phyloP scores from a whole-genome alignment of 1,284 basidiomycete species.

The Microbotryum violaceum region DNA sequence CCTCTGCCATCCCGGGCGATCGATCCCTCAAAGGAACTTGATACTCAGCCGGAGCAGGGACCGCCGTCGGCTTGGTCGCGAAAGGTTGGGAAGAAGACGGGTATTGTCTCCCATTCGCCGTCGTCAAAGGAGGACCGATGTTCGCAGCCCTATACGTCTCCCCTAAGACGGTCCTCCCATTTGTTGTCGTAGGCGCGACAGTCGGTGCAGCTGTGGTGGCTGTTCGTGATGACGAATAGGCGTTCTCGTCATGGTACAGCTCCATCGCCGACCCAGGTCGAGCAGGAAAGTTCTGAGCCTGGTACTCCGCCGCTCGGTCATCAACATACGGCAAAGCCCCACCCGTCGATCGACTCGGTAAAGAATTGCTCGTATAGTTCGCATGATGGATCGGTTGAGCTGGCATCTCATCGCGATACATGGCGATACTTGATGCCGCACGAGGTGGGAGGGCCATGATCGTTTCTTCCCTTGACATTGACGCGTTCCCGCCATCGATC shows the following conservation, averaged over 20 bases:
- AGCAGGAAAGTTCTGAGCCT: not conserved
- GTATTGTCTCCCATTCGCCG: constrained; percentile 5
- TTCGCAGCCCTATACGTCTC: constrained; percentile 13
- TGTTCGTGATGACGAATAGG: constrained; percentile 5
- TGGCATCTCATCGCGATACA: constrained; percentile 13
- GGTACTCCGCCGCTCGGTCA: not conserved
- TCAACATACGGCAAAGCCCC: not conserved
- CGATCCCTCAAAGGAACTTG: constrained; percentile 23
- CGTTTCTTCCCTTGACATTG: not conserved
- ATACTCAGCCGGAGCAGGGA: constrained; percentile 5
- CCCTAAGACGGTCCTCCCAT: constrained; percentile 10
- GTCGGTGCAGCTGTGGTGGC: not conserved
- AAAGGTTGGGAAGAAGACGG: too few relatives aligned
- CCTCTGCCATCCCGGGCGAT: constrained; percentile 25
- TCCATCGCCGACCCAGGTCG: not conserved
- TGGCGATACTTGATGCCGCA: constrained; percentile 8
- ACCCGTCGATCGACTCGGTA: too few relatives aligned
- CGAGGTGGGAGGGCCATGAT: not conserved
- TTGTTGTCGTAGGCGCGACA: not conserved
- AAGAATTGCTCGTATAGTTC: too few relatives aligned
- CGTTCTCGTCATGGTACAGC: constrained; percentile 23
- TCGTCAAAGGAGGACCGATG: constrained; percentile 8
- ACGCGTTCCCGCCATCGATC: not conserved
- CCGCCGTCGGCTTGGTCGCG: not conserved
- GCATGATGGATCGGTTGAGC: too few relatives aligned